phyloP scores from a whole-genome alignment of 352 stramenopile genomes.

The Pythium phragmiticola region DNA sequence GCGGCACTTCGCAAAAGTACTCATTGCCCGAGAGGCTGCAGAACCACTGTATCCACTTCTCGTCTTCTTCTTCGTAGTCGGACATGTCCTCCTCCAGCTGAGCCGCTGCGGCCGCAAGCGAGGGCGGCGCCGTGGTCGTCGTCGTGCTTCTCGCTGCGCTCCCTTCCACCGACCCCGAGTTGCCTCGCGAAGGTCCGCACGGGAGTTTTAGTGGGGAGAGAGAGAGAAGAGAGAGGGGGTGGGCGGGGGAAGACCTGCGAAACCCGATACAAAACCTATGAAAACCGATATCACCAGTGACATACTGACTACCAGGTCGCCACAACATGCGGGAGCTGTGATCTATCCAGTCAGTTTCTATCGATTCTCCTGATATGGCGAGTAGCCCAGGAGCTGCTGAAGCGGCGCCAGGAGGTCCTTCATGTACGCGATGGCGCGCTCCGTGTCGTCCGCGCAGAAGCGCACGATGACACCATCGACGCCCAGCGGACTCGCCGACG shows the following conservation, averaged over 20 bases:
- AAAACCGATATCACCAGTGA: conserved; percentile 2
- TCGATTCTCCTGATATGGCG: conserved; percentile 75
- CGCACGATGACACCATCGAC: conserved; percentile 65
- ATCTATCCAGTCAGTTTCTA: conserved; percentile 27
- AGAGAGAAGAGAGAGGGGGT: conserved; percentile 14
- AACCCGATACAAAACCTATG: conserved; percentile 10
- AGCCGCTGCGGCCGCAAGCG: conserved; percentile 25
- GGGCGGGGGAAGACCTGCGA: conserved; percentile 22
- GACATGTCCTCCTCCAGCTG: conserved; percentile 57
- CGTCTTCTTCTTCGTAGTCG: conserved; percentile 90
- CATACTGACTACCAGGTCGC: conserved; percentile 7
- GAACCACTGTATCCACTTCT: conserved; percentile 94
- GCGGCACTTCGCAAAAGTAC: conserved; percentile 90
- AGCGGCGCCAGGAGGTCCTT: conserved; percentile 59
- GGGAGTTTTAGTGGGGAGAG: conserved; percentile 20
- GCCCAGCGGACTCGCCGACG: conserved; percentile 71
- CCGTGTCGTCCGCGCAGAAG: conserved; percentile 62
- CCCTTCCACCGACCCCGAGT: conserved; percentile 17
- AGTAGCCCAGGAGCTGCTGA: conserved; percentile 52
- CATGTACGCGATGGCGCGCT: conserved; percentile 62
- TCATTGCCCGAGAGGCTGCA: conserved; percentile 91
- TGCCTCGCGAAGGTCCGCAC: conserved; percentile 13
- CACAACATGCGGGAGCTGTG: background rate
- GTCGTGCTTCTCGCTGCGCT: conserved; percentile 8
- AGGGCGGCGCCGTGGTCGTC: conserved; percentile 20